Evolutionary conservation across 495 filamentous ascomycete species (phyloP), one percentile per base, ranked within the genome.

Genomic region (Entonaema liquescens): DNA sequence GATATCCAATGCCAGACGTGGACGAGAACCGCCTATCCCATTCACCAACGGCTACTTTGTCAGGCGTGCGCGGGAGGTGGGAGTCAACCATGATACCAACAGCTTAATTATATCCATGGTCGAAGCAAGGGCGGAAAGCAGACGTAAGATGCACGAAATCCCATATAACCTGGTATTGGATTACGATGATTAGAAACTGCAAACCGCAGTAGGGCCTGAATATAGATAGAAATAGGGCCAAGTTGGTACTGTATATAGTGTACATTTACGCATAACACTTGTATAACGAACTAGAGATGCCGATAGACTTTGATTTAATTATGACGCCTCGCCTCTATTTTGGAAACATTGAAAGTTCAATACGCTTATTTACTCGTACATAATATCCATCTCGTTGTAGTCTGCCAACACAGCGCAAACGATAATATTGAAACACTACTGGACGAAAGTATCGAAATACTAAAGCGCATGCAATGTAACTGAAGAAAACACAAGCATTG

Each of bases 1-100:
- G 75, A 56, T 77, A 17, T 28, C 38, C 3, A 9, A 56, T 8
- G 42, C 76, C 6, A 65, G 70, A 12, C 31, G 66, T 3, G 85
- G 89, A 1, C 81, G 79, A 65, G 70, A 80, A 29, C 92, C 91
- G 0, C 94, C 97, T 73, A 83, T 97, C 58, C 89, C 94, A 28
- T 94, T 87, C 72, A 80, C 92, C 67, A 95, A 94, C 77, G 94
- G 94, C 12, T 97, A 92, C 77, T 89, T 97, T 47, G 84, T 95
- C 44, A 81, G 80, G 59, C 85, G 87, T 26, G 93, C 81, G 21
- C 84, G 89, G 73, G 89, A 93, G 78, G 68, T 91, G 42, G 89
- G 90, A 12, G 75, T 94, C 5, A 80, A 83, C 54, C 89, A 88
- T 67, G 82, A 85, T 56, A 80, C 91, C 67, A 93, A 97, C 70